phyloP scores from a whole-genome alignment of 441 rosid species.

The Viola pubescens region DNA sequence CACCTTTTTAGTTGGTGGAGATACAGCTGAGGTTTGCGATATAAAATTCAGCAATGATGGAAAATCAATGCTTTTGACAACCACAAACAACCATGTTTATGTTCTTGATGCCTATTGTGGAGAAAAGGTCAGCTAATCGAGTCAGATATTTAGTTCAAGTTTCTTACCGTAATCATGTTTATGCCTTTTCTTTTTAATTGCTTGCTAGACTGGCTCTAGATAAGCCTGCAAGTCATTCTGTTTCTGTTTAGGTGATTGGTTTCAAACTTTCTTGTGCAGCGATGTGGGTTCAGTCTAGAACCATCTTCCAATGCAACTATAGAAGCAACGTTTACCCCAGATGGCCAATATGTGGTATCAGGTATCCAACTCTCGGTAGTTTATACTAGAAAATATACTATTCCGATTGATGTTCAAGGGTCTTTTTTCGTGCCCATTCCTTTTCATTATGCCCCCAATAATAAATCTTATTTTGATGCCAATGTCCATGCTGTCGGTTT shows the following conservation, averaged over 20 bases:
- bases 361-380: constrained; percentile 34
- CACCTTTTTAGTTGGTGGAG: constrained; percentile 94
- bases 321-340: constrained; percentile 95
- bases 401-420: background rate
- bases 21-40: constrained; percentile 85
- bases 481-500: background rate
- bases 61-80: constrained; percentile 82
- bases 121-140: constrained; percentile 58
- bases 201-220: background rate
- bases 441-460: background rate
- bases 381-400: background rate
- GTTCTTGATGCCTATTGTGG: constrained; percentile 92
- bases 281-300: constrained; percentile 85
- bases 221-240: constrained; percentile 1
- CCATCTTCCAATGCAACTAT: constrained; percentile 67
- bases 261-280: constrained; percentile 36
- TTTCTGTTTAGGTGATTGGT: constrained; percentile 1
- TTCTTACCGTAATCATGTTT: background rate
- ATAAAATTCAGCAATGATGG: constrained; percentile 96
- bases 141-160: constrained; percentile 1
- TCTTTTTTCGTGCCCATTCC: background rate
- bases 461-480: background rate
- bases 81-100: constrained; percentile 64
- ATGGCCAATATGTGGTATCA: constrained; percentile 87
- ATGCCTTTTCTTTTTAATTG: background rate